phyloP scores from a whole-genome alignment of 2,329 filamentous ascomycete species.

The Dactylellina cionopaga region DNA sequence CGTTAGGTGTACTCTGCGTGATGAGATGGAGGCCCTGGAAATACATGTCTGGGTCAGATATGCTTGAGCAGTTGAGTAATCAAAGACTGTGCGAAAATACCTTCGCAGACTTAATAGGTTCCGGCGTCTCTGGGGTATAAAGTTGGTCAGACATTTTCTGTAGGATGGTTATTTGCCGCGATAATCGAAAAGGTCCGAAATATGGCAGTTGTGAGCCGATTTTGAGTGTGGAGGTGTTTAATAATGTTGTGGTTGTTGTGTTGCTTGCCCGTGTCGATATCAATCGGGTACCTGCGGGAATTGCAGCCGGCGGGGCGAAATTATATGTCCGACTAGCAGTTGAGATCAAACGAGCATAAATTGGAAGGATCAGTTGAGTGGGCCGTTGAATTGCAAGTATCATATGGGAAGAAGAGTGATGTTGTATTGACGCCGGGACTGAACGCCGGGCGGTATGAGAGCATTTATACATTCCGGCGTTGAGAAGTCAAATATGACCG shows the following conservation, averaged over 20 bases:
- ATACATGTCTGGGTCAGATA: not conserved
- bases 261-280: not conserved
- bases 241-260: slow-evolving; percentile 1
- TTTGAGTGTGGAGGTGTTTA: not conserved
- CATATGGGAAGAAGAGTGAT: not conserved
- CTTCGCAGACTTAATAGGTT: slow-evolving; percentile 64
- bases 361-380: not conserved
- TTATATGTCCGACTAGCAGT: too few species aligned
- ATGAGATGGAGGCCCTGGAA: slow-evolving; percentile 65
- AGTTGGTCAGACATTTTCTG: slow-evolving; percentile 60
- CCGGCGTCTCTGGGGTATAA: slow-evolving; percentile 63
- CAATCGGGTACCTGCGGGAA: not conserved
- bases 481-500: too few species aligned
- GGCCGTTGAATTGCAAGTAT: not conserved
- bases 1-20: slow-evolving; percentile 66
- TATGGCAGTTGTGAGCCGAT: too few species aligned
- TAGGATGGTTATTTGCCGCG: not conserved
- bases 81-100: slow-evolving; percentile 35
- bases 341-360: not conserved
- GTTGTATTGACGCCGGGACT: not conserved
- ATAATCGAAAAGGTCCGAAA: too few species aligned
- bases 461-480: slow-evolving; percentile 19
- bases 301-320: too few species aligned
- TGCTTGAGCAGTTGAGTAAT: not conserved
- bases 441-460: slow-evolving; percentile 1